These are phyloP conservation scores for Coprinopsis sp. DNA, from an alignment of 768 basidiomycete species.

Conservation along the genomic window DNA sequence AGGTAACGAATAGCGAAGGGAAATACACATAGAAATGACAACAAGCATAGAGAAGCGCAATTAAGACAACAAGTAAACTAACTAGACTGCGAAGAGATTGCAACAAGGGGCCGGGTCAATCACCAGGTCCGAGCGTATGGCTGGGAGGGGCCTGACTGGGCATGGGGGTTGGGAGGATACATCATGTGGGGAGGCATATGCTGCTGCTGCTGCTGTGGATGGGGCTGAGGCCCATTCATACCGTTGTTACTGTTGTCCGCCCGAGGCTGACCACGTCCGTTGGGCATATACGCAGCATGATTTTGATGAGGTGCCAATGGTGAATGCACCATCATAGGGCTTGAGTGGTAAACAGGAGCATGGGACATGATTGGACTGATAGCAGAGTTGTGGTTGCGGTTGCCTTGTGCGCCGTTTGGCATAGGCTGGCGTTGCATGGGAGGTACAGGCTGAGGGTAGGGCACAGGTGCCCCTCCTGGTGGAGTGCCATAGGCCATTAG, in stretches of 20 bases:
- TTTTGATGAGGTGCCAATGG: slow-evolving; percentile 36
- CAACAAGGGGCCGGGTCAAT: slow-evolving; percentile 20
- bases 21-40: slow-evolving; percentile 6
- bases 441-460: slow-evolving; percentile 18
- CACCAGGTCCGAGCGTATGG: slow-evolving; percentile 51
- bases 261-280: slow-evolving; percentile 47
- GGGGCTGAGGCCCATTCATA: slow-evolving; percentile 32
- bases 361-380: slow-evolving; percentile 73
- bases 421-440: slow-evolving; percentile 31
- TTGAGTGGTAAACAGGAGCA: slow-evolving; percentile 60
- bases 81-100: slow-evolving; percentile 18
- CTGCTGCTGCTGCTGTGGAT: slow-evolving; percentile 27
- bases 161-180: slow-evolving; percentile 6
- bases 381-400: slow-evolving; percentile 49
- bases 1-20: slow-evolving; percentile 30
- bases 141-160: slow-evolving; percentile 16
- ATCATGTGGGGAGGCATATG: slow-evolving; percentile 39
- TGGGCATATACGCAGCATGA: slow-evolving; percentile 41
- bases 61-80: slow-evolving; percentile 23
- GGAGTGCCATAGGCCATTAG: slow-evolving; percentile 55
- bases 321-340: slow-evolving; percentile 64
- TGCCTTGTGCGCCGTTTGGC: slow-evolving; percentile 31
- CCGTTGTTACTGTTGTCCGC: slow-evolving; percentile 44
- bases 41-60: slow-evolving; percentile 16
- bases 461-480: slow-evolving; percentile 34